Evolutionary conservation across 768 basidiomycete genomes (phyloP), one percentile per base, ranked within the genome.

Genomic region (Leccinum disarticulatum): DNA sequence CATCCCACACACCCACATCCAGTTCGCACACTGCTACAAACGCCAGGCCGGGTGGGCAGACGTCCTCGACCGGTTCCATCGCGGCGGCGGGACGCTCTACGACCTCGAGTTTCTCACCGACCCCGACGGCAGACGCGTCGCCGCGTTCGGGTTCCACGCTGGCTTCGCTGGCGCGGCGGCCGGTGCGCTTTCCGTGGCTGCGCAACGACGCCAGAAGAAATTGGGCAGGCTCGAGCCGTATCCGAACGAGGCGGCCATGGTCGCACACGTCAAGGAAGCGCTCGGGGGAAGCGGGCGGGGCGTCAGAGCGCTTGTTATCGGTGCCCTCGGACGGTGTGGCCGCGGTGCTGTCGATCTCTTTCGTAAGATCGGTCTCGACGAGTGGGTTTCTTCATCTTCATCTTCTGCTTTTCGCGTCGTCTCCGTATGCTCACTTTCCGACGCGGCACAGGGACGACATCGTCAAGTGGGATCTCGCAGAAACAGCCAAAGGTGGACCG

Each of bases 1-100:
- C 22, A 79, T 99, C 17, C 86, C 84, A 8, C 97, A 99, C 75
- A 93, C 91, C 3, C 97, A 99, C 75, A 94, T 99, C 70, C 94
- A 97, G 68, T 99, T 98, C 67, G 95, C 95, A 4, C 97, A 98
- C 73, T 97, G 95, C 76, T 98, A 92, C 83, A 99, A 99, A 77
- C 78, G 84, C 47, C 97, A 99, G 73, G 93, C 82, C 2, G 97
- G 97, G 22, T 99, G 97, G 96, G 81, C 85, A 9, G 79, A 85
- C 48, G 84, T 98, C 33, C 85, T 99, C 30, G 80, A 86, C 31
- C 90, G 97, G 22, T 99, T 98, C 80, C 77, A 83, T 72, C 80
- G 81, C 52, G 97, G 95, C 14, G 80, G 81, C 22, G 96, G 95
- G 31, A 88, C 86, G 13, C 79, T 98, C 25, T 98, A 98, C 76